Conservation (phyloP, 352 stramenopile species). For the Phytophthora vignae region DNA sequence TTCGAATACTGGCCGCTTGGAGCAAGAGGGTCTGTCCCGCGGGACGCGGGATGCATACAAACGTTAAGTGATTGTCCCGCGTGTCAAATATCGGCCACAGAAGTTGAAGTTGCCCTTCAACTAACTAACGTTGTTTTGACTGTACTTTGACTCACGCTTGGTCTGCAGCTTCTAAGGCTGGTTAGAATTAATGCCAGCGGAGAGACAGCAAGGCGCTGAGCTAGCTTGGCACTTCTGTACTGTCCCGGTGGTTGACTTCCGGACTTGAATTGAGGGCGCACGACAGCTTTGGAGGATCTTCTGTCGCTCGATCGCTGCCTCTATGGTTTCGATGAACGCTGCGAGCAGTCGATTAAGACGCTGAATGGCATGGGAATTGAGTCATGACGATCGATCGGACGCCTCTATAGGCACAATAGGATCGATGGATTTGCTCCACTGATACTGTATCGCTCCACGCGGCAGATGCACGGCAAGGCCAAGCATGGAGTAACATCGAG, state of each 20-base stretch:
- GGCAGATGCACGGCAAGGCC: not conserved
- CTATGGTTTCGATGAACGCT: constrained; percentile 15
- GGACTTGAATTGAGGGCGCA: constrained; percentile 15
- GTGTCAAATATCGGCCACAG: constrained; percentile 3
- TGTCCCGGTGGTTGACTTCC: not conserved
- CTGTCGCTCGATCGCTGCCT: constrained; percentile 6
- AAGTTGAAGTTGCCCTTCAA: constrained; percentile 24
- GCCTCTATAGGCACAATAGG: constrained; percentile 1
- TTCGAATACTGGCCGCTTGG: not conserved
- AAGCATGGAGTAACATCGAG: not conserved
- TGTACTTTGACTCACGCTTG: not conserved
- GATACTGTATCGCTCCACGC: not conserved
- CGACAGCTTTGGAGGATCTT: constrained; percentile 4
- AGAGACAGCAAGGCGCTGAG: not conserved
- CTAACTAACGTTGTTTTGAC: no score
- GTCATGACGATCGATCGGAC: constrained; percentile 17
- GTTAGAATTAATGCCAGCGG: not conserved
- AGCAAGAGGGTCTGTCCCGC: not conserved
- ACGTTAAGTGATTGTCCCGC: constrained; percentile 5
- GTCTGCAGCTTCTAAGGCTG: not conserved
- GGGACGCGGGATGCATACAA: constrained; percentile 11
- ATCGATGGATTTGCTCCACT: constrained; percentile 14
- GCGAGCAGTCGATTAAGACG: constrained; percentile 14
- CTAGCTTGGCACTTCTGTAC: not conserved
- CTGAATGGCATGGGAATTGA: constrained; percentile 2